Evolutionary conservation across 129 eudicot species (phyloP).

Genomic region (Artemisia argyi): DNA sequence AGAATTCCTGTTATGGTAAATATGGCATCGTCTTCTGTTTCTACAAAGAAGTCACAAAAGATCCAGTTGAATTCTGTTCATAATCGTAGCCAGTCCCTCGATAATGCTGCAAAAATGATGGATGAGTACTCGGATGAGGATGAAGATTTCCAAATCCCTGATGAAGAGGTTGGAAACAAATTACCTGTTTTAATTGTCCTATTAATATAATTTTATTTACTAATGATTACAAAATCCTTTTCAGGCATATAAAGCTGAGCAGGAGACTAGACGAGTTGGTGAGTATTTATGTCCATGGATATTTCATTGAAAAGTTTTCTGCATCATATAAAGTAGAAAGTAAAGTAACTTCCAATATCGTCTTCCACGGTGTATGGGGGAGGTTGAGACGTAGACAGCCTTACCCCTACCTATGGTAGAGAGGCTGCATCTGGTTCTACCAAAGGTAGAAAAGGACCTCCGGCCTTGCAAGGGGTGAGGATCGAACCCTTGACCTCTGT

Average conservation of each 20-base stretch:
- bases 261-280: constrained; percentile 64
- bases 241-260: constrained; percentile 54
- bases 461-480: no score
- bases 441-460: no score
- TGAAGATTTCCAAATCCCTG: constrained; percentile 73
- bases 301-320: not conserved
- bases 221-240: constrained; percentile 26
- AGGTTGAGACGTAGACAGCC: no score
- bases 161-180: constrained; percentile 60
- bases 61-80: constrained; percentile 47
- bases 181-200: not conserved
- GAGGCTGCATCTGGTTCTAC: no score
- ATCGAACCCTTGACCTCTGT: no score
- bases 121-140: constrained; percentile 98
- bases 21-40: constrained; percentile 78
- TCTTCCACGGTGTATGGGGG: no score
- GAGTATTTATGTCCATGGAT: constrained; percentile 2
- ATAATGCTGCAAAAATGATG: constrained; percentile 72
- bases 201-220: constrained; percentile 1
- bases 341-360: no score
- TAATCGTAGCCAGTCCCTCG: constrained; percentile 63
- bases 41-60: constrained; percentile 60
- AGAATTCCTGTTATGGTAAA: constrained; percentile 98
- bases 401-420: no score
- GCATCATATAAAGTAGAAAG: no score